Conservation (phyloP, 768 basidiomycete genomes). For the Lactarius trivialis region DNA sequence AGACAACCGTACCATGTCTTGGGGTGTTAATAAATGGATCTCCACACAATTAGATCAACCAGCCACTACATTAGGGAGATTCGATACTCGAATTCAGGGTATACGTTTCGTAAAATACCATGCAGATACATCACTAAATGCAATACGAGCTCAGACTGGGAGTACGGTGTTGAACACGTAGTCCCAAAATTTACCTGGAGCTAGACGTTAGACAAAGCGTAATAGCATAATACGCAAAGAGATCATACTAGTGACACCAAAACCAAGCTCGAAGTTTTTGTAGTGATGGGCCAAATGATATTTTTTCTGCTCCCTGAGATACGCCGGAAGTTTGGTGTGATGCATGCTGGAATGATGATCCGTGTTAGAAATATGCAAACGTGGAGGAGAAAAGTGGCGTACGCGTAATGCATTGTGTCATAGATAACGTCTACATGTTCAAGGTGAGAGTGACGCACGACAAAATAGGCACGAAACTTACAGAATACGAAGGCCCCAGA, state of each 20-base stretch:
- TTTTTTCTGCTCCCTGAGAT: conserved; percentile 89
- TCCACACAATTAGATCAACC: not conserved
- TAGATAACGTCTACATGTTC: conserved; percentile 60
- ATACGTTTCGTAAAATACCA: not conserved
- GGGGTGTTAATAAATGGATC: not conserved
- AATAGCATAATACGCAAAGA: not conserved
- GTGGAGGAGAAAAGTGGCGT: conserved; percentile 30
- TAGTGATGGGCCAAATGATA: conserved; percentile 98
- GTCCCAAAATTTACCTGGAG: conserved; percentile 87
- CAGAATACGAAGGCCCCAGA: conserved; percentile 72
- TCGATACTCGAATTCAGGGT: not conserved
- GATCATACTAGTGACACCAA: conserved; percentile 83
- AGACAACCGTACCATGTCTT: not conserved
- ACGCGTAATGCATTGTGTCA: conserved; percentile 91
- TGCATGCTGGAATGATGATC: conserved; percentile 49
- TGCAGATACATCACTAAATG: not conserved
- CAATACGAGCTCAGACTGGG: conserved; percentile 38
- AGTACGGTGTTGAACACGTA: conserved; percentile 81
- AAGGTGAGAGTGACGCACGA: conserved; percentile 13
- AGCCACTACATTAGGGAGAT: not conserved
- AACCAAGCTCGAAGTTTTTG: conserved; percentile 97
- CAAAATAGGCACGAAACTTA: conserved; percentile 32
- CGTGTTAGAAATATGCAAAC: not conserved
- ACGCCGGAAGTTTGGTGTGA: conserved; percentile 79
- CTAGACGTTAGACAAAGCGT: conserved; percentile 9